These are phyloP conservation scores for Ricinus communis DNA, from an alignment of 345 rosid species.

Conservation along the genomic window DNA sequence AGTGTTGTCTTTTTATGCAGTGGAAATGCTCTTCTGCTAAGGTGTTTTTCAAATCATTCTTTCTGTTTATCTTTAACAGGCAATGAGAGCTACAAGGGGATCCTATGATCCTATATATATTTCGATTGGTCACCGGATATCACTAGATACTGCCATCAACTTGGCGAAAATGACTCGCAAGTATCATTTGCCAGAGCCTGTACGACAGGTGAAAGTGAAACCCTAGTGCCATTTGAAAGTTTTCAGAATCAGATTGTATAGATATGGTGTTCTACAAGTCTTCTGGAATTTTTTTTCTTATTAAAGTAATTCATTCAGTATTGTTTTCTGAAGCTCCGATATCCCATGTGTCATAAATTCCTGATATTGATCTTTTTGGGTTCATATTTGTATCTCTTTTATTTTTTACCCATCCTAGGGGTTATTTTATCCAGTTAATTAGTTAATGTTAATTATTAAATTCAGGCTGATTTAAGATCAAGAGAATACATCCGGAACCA, in stretches of 20 bases:
- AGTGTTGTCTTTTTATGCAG: background rate
- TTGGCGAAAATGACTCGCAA: slow-evolving; percentile 68
- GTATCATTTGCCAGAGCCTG: slow-evolving; percentile 81
- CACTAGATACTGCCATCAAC: slow-evolving; percentile 61
- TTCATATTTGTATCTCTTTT: too few species aligned
- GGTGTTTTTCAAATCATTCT: background rate
- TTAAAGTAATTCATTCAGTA: too few species aligned
- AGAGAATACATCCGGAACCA: slow-evolving; percentile 53
- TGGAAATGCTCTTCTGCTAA: background rate
- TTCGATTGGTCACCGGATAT: slow-evolving; percentile 77
- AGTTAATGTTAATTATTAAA: too few species aligned
- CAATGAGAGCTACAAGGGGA: slow-evolving; percentile 50
- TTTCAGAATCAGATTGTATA: too few species aligned
- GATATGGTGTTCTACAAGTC: too few species aligned
- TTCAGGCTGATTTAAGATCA: slow-evolving; percentile 78
- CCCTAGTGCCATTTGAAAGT: background rate
- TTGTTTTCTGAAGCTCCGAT: too few species aligned
- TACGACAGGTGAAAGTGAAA: slow-evolving; percentile 64
- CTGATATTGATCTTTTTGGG: background rate
- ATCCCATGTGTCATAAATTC: background rate
- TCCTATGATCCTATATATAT: slow-evolving; percentile 68
- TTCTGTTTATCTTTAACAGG: slow-evolving; percentile 38
- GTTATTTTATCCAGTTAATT: too few species aligned
- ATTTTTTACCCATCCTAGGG: too few species aligned
- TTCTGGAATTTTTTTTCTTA: too few species aligned